Evolutionary conservation across 139 green algal species (phyloP).

Genomic region (Chlamydomonas schloesseri): DNA sequence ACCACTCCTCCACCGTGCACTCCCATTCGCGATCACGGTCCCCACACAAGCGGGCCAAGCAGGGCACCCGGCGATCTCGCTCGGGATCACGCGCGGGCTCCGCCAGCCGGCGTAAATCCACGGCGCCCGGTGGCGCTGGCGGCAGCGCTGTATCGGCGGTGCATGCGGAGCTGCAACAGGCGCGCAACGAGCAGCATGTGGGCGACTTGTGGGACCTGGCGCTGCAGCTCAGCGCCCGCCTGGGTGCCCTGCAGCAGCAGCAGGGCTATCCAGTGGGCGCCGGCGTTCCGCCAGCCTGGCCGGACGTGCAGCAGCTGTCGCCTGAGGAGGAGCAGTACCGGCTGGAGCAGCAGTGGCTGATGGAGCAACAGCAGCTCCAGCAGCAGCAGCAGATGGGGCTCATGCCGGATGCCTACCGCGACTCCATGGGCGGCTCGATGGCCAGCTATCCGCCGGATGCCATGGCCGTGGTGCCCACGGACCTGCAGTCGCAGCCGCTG

Average conservation of each 20-base stretch:
- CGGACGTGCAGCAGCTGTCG: not conserved
- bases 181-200: constrained; percentile 27
- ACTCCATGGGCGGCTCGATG: not conserved
- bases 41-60: constrained; percentile 33
- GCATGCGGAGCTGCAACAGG: constrained; percentile 15
- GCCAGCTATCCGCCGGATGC: not conserved
- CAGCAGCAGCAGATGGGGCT: not conserved
- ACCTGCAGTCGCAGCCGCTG: not conserved
- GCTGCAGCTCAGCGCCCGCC: constrained; percentile 18
- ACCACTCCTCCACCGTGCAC: not conserved
- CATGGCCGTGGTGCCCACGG: constrained; percentile 2
- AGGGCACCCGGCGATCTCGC: not conserved
- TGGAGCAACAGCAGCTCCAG: not conserved
- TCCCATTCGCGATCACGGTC: constrained; percentile 37
- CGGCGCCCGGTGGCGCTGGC: too few relatives aligned
- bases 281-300: not conserved
- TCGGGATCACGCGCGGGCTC: not conserved
- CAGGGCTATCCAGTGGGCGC: not conserved
- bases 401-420: too few relatives aligned
- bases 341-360: constrained; percentile 8
- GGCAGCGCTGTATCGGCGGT: not conserved
- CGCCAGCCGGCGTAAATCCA: not conserved
- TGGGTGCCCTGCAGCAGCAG: constrained; percentile 40
- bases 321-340: constrained; percentile 7
- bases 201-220: constrained; percentile 15